These are phyloP conservation scores for Eucommia ulmoides DNA, from an alignment of 257 asterid species.

Conservation along the genomic window DNA sequence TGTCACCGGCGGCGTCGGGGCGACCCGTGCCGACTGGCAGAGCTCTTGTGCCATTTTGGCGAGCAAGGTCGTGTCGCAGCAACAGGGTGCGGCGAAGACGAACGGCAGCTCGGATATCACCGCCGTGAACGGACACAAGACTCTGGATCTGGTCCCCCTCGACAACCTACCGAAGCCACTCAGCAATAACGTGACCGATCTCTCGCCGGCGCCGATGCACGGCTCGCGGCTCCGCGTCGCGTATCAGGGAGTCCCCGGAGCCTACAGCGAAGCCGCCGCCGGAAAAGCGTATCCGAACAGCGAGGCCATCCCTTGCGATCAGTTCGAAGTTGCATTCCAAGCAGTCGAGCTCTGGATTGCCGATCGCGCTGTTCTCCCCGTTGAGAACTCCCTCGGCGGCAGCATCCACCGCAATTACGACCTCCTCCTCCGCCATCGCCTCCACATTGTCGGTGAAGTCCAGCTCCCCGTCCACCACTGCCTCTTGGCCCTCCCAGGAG, in stretches of 20 bases:
- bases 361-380: conserved; percentile 80
- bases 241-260: conserved; percentile 89
- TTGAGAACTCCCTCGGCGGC: conserved; percentile 87
- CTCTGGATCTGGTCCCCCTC: conserved; percentile 52
- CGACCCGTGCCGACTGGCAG: too few relatives aligned
- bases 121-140: conserved; percentile 57
- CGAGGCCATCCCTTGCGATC: conserved; percentile 86
- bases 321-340: conserved; percentile 79
- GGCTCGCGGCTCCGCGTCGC: conserved; percentile 74
- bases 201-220: conserved; percentile 87
- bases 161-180: conserved; percentile 45
- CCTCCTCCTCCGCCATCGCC: conserved; percentile 92
- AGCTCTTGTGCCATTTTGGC: too few relatives aligned
- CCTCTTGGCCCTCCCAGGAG: conserved; percentile 74
- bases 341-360: conserved; percentile 92
- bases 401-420: conserved; percentile 90
- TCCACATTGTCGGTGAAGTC: conserved; percentile 92
- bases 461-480: conserved; percentile 90
- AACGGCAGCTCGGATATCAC: too few relatives aligned
- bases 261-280: conserved; percentile 87
- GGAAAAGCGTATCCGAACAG: conserved; percentile 74
- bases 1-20: too few relatives aligned
- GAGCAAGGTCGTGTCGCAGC: too few relatives aligned
- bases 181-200: conserved; percentile 49
- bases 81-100: too few relatives aligned